Percentiles rank a stretch among this genome's conserved stretches.
Evolutionary conservation across 1,139 yeast genomes (phyloP).

Genomic region (Diutina scorzettiae): DNA sequence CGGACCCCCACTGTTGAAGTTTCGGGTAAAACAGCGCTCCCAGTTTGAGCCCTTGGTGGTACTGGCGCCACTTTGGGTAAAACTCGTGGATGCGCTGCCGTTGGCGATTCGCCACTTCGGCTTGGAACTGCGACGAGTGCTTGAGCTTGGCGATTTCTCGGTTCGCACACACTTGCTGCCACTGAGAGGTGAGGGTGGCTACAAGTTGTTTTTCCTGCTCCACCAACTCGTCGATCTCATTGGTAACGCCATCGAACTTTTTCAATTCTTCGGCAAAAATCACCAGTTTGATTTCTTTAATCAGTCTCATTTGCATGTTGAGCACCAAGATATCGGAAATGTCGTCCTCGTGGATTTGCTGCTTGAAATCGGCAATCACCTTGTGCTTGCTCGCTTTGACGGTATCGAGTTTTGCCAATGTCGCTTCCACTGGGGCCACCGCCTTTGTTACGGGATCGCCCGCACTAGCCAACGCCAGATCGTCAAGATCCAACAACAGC

Average conservation of each 20-base stretch:
- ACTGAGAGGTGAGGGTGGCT: constrained; percentile 40
- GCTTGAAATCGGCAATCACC: constrained; percentile 54
- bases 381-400: constrained; percentile 48
- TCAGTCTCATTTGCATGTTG: constrained; percentile 46
- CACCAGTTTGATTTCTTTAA: constrained; percentile 42
- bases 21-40: constrained; percentile 56
- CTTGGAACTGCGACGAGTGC: constrained; percentile 21
- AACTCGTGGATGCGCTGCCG: constrained; percentile 31
- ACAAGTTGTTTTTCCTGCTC: constrained; percentile 50
- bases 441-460: constrained; percentile 10
- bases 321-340: constrained; percentile 67
- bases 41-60: constrained; percentile 44
- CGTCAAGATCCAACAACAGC: constrained; percentile 57
- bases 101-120: constrained; percentile 16
- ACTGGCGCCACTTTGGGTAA: constrained; percentile 48
- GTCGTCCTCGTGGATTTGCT: constrained; percentile 69
- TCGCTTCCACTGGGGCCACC: constrained; percentile 28
- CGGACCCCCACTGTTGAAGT: constrained; percentile 32
- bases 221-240: constrained; percentile 57
- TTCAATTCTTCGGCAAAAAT: constrained; percentile 65
- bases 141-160: constrained; percentile 27
- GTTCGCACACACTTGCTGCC: constrained; percentile 45
- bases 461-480: constrained; percentile 9
- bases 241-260: constrained; percentile 62
- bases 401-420: constrained; percentile 27